Base-by-base conservation (phyloP, 2,329 filamentous ascomycete genomes). In the Cytospora paraplurivora region DNA sequence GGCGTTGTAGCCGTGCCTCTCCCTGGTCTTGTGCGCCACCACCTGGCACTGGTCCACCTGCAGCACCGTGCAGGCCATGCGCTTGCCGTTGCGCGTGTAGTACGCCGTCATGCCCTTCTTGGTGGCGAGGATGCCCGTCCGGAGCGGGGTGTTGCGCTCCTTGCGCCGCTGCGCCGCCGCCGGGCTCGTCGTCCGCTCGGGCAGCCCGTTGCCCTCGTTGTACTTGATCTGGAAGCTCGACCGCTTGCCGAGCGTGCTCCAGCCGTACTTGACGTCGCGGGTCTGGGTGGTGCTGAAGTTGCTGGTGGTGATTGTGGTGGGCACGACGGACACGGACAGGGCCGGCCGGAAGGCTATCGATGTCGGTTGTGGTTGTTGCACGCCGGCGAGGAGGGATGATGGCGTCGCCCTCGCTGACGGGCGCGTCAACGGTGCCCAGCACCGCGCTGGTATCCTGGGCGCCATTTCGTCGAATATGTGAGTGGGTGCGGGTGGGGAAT, bases 101-200 rank as follows among this genome's bases (percentile, higher is more conserved):
- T 97, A 79, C 65, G 90, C 93, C 51, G 93, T 96, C 91, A 99
- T 98, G 76, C 95, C 95, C 79, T 93, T 94, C 80, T 99, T 99
- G 74, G 88, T 84, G 13, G 90, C 93, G 54, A 99, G 83, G 10
- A 92, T 88, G 35, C 95, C 95, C 2, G 93, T 88, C 34, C 95
- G 90, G 50, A 87, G 71, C 1, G 86, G 86, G 15, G 86, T 85
- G 17, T 85, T 86, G 68, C 78, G 79, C 68, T 81, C 83, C 70
- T 81, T 83, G 55, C 86, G 84, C 76, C 78, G 77, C 65, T 88
- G 81, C 7, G 86, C 86, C 11, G 86, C 86, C 1, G 83, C 84
- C 1, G 85, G 85, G 0, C 85, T 85, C 8, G 82, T 79, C 11
- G 83, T 84, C 54, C 82, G 84, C 5, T 73, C 74, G 2, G 86